phyloP scores from a whole-genome alignment of 495 filamentous ascomycete species.

The Neurospora hispaniola region DNA sequence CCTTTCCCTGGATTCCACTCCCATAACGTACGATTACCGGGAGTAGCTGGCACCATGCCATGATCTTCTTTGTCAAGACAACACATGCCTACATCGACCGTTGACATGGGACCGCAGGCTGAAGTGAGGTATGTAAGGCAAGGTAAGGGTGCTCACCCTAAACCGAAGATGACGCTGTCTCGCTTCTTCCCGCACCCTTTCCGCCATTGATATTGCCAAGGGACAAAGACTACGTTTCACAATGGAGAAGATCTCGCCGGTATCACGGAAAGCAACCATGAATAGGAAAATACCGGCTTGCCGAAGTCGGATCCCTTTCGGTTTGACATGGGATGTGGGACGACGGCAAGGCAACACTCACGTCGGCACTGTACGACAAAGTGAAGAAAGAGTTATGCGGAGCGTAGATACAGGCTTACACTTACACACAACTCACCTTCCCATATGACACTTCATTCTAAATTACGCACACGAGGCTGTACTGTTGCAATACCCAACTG shows the following conservation, averaged over 20 bases:
- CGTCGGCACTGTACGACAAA: not conserved
- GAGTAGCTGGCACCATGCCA: not conserved
- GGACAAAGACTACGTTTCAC: not conserved
- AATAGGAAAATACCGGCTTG: not conserved
- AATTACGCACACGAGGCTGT: not conserved
- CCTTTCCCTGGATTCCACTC: not conserved
- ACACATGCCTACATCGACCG: not conserved
- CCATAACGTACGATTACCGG: not conserved
- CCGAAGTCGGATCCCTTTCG: not conserved
- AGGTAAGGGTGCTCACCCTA: not conserved
- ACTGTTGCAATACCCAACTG: not conserved
- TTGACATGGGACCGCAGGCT: not conserved
- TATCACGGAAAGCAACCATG: not conserved
- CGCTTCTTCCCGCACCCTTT: not conserved
- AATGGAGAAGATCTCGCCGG: not conserved
- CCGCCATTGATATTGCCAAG: not conserved
- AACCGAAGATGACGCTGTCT: not conserved
- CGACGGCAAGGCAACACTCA: not conserved
- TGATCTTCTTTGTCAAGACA: not conserved
- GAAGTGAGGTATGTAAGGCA: not conserved
- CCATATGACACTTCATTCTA: not conserved
- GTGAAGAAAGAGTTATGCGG: not conserved
- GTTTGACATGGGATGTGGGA: not conserved
- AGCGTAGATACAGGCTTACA: not conserved
- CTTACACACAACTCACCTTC: not conserved